Base-by-base conservation (phyloP, 139 green algal genomes). In the Chlorella vulgaris region DNA sequence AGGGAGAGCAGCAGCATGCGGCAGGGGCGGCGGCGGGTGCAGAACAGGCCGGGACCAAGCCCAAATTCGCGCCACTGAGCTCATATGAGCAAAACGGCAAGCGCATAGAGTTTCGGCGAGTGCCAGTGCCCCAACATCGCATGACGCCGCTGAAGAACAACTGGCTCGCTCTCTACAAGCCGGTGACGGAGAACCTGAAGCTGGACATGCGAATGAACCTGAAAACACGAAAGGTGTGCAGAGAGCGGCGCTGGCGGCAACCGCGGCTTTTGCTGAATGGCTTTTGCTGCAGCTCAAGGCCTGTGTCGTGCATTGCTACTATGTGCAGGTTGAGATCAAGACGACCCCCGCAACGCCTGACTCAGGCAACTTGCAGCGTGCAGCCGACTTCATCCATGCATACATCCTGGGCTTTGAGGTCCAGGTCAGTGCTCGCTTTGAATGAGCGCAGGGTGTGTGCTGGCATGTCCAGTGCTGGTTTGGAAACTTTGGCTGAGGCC, bases 201-300 rank as follows among this genome's bases (percentile, higher is more conserved):
- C 88, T 99, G 60, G 97, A 99, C 88, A 98, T 99, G 94, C 90
- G 97, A 15, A 99, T 99, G 97, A 99, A 99, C 87, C 79, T 99
- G 1, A 97, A 98, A 81, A 97, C 92, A 2, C 91, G 92, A 58
- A 98, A 96, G 92, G 95, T 97, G 83, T 29, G 74, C 1, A 10
- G 24, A 0, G 29, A 28, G 7, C 53, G 43, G 28, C 21, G n/a
- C 24, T 15, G 8, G 29, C 29, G 29, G 29, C 7, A 21, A n/a
- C n/a, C n/a, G n/a, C n/a, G n/a, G n/a, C n/a, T n/a, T n/a, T n/a
- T n/a, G n/a, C n/a, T n/a, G n/a, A n/a, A n/a, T n/a, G n/a, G n/a
- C n/a, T n/a, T n/a, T n/a, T n/a, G n/a, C n/a, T 43, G 65, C 68
- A 61, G 39, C 68, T 38, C 22, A 42, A 35, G 13, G 36, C 22